Conservation (phyloP, 305 asterid genomes). For the Rubia balearica region DNA sequence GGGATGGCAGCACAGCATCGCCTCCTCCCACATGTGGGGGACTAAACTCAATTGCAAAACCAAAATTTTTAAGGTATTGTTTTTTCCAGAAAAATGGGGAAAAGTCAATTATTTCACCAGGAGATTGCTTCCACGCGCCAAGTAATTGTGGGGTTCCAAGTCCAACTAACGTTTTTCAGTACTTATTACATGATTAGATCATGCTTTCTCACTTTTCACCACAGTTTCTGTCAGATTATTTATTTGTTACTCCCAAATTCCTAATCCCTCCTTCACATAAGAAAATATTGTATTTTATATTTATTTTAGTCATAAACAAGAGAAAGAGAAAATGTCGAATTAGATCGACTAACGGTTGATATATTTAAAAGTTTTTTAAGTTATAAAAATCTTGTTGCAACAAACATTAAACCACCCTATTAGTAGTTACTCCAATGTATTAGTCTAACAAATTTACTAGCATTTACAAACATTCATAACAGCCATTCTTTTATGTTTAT, state of each 20-base stretch:
- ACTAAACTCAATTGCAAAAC: not conserved
- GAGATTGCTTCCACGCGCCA: slow-evolving; percentile 6
- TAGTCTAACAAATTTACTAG: too few species aligned
- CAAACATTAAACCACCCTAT: too few species aligned
- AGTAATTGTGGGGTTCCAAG: slow-evolving; percentile 1
- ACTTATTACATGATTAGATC: not conserved
- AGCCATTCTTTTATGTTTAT: too few species aligned
- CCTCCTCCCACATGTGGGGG: slow-evolving; percentile 10
- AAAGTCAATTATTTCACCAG: not conserved
- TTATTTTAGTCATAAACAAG: not conserved
- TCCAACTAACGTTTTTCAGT: not conserved
- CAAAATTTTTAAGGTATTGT: not conserved
- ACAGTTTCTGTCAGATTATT: not conserved
- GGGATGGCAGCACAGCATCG: not conserved
- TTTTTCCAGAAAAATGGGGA: not conserved
- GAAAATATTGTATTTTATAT: not conserved
- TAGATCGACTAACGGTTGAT: too few species aligned
- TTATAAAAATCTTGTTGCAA: too few species aligned
- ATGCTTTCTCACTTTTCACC: not conserved
- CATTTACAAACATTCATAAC: too few species aligned
- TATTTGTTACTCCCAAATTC: not conserved
- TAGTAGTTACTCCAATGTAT: too few species aligned
- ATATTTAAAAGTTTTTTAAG: too few species aligned
- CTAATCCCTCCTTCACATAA: not conserved
- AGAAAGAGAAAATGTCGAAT: too few species aligned